Evolutionary conservation across 371 early-diverging fungal species (phyloP), one percentile per base, ranked within the genome.

Genomic region (Circinella minor): DNA sequence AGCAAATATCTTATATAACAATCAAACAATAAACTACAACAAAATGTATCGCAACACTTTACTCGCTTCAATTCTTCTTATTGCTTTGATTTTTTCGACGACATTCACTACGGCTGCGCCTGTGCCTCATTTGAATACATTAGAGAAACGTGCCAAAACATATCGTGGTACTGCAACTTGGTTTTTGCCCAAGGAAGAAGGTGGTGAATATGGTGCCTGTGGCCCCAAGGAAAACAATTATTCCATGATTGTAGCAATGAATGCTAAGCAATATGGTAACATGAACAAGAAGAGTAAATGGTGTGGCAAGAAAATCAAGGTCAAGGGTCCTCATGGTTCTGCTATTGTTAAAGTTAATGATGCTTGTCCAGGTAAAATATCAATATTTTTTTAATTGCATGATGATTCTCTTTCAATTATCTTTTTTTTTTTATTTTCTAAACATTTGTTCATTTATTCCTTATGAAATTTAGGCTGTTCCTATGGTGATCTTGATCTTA

Each of bases 181-280:
- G 74, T 72, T 76, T 54, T 27, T 36, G 11, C 72, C 74, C 38
- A 38, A 57, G 75, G 59, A 13, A 43, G 74, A 77, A 65, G 77
- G 77, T 17, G 77, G 77, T 63, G 38, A 63, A 18, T 63, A 57
- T 36, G 77, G 77, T 48, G 71, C 77, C 15, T 77, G 77, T 49
- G 77, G 77, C 62, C 77, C 77, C 46, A 34, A 71, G 34, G 77
- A 71, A 60, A 61, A 62, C 65, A 49, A 68, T 20, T 65, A 69
- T 34, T 77, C 77, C 4, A 43, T 64, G 54, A 77, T 77, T 38
- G 77, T 73, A 11, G 77, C 77, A 20, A 36, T 77, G 66, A 76
- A 76, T 38, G 34, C 55, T 15, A 61, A 65, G 57, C 75, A 75
- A 27, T 75, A 75, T 47, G 75, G 75, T 20, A 75, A 63, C 69